Evolutionary conservation across 164 flowering plant genomes (phyloP).

Genomic region (Nymphaea colorata): DNA sequence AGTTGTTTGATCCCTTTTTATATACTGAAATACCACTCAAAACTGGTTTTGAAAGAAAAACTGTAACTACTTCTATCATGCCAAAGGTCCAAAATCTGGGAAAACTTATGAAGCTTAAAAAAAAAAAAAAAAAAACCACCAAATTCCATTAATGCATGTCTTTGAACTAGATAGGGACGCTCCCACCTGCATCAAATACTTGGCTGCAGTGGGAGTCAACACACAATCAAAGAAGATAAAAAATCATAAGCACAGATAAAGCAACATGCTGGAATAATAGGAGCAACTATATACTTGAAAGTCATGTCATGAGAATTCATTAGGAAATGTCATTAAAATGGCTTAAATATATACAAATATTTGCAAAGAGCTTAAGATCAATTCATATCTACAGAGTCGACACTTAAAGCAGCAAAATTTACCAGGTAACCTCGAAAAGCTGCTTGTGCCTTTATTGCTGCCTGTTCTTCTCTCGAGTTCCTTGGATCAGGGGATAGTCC

Average conservation of each 20-base stretch:
- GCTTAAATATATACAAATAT: background rate
- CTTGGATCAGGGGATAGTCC: slow-evolving; percentile 27
- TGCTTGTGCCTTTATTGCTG: slow-evolving; percentile 78
- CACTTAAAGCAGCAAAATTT: slow-evolving; percentile 7
- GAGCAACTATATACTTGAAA: background rate
- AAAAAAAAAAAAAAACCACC: too few relatives aligned
- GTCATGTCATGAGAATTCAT: background rate
- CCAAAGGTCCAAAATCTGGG: too few relatives aligned
- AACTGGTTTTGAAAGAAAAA: too few relatives aligned
- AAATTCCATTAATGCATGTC: too few relatives aligned
- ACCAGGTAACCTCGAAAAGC: slow-evolving; percentile 89
- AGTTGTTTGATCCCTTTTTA: too few relatives aligned
- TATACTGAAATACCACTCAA: too few relatives aligned
- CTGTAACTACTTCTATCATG: too few relatives aligned
- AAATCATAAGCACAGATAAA: background rate
- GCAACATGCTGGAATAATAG: background rate
- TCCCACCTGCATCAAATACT: too few relatives aligned
- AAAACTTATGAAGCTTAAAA: too few relatives aligned
- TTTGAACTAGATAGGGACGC: too few relatives aligned
- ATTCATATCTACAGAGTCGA: background rate
- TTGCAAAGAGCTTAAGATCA: background rate
- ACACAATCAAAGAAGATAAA: too few relatives aligned
- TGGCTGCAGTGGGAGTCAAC: too few relatives aligned
- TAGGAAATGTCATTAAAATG: background rate
- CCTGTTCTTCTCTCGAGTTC: slow-evolving; percentile 31